Evolutionary conservation across 768 basidiomycete genomes (phyloP), one percentile per base, ranked within the genome.

Genomic region (Thelephora ganbajun): DNA sequence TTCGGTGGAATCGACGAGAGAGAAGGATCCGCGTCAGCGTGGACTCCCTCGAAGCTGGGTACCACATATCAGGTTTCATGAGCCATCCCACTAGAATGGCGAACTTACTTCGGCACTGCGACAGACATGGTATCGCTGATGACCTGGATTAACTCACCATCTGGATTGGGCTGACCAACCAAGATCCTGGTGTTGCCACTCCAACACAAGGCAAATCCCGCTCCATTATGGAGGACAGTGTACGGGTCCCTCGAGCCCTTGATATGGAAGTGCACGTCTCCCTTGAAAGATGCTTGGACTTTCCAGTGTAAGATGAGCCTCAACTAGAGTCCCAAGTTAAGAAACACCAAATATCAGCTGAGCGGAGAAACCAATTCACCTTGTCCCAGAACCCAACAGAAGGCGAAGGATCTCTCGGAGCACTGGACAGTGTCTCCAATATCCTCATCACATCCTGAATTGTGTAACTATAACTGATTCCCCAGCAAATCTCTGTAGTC

Each of bases 301-400:
- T 69, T 80, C 88, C 92, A 93, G 61, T 96, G 93, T 51, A 93
- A 73, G 18, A 88, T 69, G 11, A 92, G 68, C 22, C 86, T 72
- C 55, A 91, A 59, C 83, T 86, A 51, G 20, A 33, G 18, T 13
- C 5, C 6, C 37, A 48, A 26, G 33, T 12, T 22, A 22, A 4
- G 26, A 47, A 33, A 37, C n/a, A n/a, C n/a, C n/a, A n/a, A n/a
- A n/a, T n/a, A n/a, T n/a, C 14, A 34, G 11, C 39, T 2, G 13
- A 43, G 9, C 11, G 34, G 12, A 33, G 56, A 50, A 51, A 69
- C n/a, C n/a, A n/a, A n/a, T n/a, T 55, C 50, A 84, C 80, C 73
- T 96, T 97, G 61, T 97, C 93, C 93, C 93, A 96, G 61, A 96
- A 94, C 6, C 91, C 93, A 51, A 94, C 57, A 9, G 76, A 71